A percentile compares a stretch with the other conserved stretches of the same genome.
Evolutionary conservation across 2,329 filamentous ascomycete species (phyloP).

Genomic region (Fusarium circinatum): DNA sequence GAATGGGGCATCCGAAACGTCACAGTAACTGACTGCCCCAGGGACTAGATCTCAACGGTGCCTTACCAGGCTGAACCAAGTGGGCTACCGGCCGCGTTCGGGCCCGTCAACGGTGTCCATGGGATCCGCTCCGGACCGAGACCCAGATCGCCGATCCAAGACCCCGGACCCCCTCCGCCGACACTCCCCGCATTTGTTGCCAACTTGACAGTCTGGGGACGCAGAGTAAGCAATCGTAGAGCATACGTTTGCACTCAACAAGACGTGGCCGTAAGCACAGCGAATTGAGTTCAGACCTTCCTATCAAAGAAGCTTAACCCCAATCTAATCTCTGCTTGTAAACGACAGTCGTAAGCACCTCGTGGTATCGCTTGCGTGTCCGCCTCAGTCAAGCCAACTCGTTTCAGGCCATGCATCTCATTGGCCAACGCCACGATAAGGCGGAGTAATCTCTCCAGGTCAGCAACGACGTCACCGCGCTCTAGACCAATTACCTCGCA

Average conservation of each 20-base stretch:
- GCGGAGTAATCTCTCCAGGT: constrained; percentile 14
- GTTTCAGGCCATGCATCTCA: neutral
- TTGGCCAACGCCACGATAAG: constrained; percentile 3
- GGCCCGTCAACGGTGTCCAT: neutral
- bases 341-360: constrained; percentile 10
- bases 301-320: neutral
- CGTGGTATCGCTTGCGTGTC: constrained; percentile 14
- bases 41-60: neutral
- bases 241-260: neutral
- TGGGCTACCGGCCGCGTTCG: neutral
- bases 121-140: constrained; percentile 4
- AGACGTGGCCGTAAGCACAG: neutral
- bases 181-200: neutral
- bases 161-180: neutral
- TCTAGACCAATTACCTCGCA: constrained; percentile 6
- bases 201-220: neutral
- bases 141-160: constrained; percentile 11
- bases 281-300: neutral
- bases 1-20: neutral
- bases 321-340: neutral
- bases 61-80: neutral
- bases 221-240: neutral
- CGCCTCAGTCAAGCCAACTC: constrained; percentile 1
- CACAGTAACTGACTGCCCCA: neutral
- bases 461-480: constrained; percentile 21